A percentile compares a stretch with the other conserved stretches of the same genome.
Conservation (phyloP, 208 protist genomes). For the Leishmania arabica region DNA sequence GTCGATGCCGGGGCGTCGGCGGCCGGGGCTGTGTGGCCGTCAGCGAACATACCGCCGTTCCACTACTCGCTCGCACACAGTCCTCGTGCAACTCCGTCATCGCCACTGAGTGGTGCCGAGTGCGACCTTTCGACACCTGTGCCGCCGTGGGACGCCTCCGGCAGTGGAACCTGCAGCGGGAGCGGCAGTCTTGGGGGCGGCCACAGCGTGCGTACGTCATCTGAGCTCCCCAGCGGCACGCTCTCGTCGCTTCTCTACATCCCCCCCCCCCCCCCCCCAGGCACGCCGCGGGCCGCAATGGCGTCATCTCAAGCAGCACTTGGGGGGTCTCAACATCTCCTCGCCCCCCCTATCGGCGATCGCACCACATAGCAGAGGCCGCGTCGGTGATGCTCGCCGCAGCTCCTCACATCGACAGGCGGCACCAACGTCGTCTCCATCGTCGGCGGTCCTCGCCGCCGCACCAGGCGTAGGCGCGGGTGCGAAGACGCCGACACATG, state of each 20-base stretch:
- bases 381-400: neutral
- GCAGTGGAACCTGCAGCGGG: neutral
- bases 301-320: slow-evolving; percentile 32
- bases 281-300: slow-evolving; percentile 30
- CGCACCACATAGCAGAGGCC: neutral
- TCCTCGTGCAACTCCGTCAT: neutral
- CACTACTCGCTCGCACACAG: neutral
- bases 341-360: neutral
- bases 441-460: neutral
- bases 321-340: slow-evolving; percentile 7
- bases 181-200: neutral
- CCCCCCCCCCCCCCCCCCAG: slow-evolving; percentile 16
- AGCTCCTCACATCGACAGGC: neutral
- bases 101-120: neutral
- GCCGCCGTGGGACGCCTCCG: neutral
- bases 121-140: neutral
- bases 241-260: slow-evolving; percentile 34
- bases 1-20: neutral
- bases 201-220: neutral
- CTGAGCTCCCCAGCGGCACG: slow-evolving; percentile 7
- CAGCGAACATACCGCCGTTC: neutral
- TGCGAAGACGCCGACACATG: neutral
- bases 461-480: neutral
- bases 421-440: neutral
- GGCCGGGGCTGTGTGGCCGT: neutral